Evolutionary conservation across 768 basidiomycete genomes (phyloP), one percentile per base, ranked within the genome.

Genomic region (Suillus sp.): DNA sequence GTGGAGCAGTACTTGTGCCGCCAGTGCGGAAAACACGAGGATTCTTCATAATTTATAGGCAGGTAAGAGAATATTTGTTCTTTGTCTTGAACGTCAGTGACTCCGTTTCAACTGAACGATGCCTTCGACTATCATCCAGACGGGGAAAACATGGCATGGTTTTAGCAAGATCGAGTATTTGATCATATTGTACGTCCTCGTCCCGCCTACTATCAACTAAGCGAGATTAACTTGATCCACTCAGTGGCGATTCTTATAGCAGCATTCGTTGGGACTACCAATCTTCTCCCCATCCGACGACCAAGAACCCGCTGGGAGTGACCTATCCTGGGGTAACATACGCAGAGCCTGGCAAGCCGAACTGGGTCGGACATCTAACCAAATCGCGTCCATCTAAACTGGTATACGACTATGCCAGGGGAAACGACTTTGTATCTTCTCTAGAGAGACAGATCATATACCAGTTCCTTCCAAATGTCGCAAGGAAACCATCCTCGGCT

Each of bases 161-260:
- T 82, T 81, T 60, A 59, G 68, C 25, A 65, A 68, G 1, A 71
- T 86, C 50, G 74, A 74, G 34, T 72, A 79, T 64, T 70, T 89
- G 13, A 69, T 87, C 32, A 78, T 87, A 38, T 87, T 88, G 87
- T 87, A 69, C 13, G 83, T 73, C 30, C 16, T 50, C 53, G n/a
- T 56, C 25, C 22, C 42, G 11, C 56, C 1, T 51, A 42, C 1
- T 51, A 38, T 45, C 30, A 20, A 42, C 18, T 30, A 40, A 56
- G 10, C 22, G 54, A 38, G 42, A n/a, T 53, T 55, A 14, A 30
- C n/a, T 47, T 25, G 42, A 55, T 61, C n/a, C 25, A 34, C 25
- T n/a, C 68, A 89, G 88, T 68, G 88, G 88, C 25, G 87, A 86
- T 68, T 88, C 86, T 0, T 88, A 86, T 64, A 83, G 82, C 69